Evolutionary conservation across 2,329 filamentous ascomycete genomes (phyloP).

Genomic region (Trichophyton benhamiae): DNA sequence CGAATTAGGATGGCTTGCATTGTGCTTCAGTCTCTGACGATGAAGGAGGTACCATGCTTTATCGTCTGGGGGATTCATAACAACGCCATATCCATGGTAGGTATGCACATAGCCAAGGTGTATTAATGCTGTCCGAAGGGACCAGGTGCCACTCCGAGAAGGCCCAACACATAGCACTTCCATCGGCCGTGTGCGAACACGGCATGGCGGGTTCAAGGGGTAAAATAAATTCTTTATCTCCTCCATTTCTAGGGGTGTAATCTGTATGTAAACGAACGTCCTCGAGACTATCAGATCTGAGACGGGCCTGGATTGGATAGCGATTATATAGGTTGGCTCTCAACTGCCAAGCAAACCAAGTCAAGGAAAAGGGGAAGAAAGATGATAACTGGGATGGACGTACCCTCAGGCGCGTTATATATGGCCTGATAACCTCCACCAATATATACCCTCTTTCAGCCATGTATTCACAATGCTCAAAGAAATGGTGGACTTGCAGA

Average conservation of each 20-base stretch:
- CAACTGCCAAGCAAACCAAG: neutral
- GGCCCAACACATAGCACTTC: neutral
- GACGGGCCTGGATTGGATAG: neutral
- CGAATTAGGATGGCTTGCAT: neutral
- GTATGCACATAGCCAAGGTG: constrained; percentile 55
- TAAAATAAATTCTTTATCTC: neutral
- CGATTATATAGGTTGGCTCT: too few species aligned
- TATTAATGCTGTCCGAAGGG: constrained; percentile 53
- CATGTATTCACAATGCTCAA: neutral
- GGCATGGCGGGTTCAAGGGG: neutral
- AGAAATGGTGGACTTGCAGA: neutral
- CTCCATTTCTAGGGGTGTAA: neutral
- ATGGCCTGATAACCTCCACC: neutral
- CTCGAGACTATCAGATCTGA: neutral
- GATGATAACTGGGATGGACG: neutral
- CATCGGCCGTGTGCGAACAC: neutral
- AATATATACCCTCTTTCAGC: neutral
- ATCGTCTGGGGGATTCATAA: constrained; percentile 54
- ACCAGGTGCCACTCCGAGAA: constrained; percentile 1
- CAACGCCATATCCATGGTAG: constrained; percentile 62
- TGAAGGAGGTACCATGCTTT: constrained; percentile 59
- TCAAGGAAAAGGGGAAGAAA: neutral
- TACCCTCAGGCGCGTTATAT: neutral
- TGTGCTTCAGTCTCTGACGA: constrained; percentile 43
- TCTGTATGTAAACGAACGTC: too few species aligned